Evolutionary conservation across 2,329 filamentous ascomycete species (phyloP), one percentile per base, ranked within the genome.

Genomic region (Dothideomycetes sp.): DNA sequence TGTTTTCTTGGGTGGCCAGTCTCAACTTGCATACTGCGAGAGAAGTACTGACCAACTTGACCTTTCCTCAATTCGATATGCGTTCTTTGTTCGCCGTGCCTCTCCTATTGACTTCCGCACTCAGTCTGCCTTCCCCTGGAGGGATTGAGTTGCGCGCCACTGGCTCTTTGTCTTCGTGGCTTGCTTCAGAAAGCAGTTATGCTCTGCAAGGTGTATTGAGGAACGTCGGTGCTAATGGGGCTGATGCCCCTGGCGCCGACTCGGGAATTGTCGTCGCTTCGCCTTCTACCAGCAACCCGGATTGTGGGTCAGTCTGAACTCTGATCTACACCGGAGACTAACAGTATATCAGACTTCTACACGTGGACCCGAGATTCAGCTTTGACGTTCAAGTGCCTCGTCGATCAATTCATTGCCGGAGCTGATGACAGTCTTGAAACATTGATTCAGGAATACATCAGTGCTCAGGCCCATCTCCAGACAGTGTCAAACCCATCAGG

Each of bases 281-380:
- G 49, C 73, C 73, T 14, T 72, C 68, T 7, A 71, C 61, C n/a
- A 54, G 47, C 3, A 57, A 70, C 48, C 73, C 73, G 1, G 59
- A 75, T 48, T 78, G 72, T 74, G 49, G 53, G 65, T 56, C 3
- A 31, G 32, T 8, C 14, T 5, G 15, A 14, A 4, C 17, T 19
- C 11, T 34, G 11, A 10, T 9, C 18, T 14, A 11, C 5, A 4
- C 14, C 8, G 4, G 3, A 18, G 9, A 17, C 34, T 22, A 9
- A 37, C 14, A 5, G 15, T 15, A 5, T 11, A 10, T 19, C 45
- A 84, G 81, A 88, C 58, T 87, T 73, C 53, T 88, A 77, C 53
- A 85, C 81, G 1, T 89, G 84, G 84, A 85, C 79, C 2, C 67
- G 84, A 52, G 84, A 89, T 56, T 72, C 79, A 12, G 80, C 78